A percentile compares a stretch with the other conserved stretches of the same genome.
Evolutionary conservation across 2,329 filamentous ascomycete species (phyloP).

Genomic region (Juglanconis sp.): DNA sequence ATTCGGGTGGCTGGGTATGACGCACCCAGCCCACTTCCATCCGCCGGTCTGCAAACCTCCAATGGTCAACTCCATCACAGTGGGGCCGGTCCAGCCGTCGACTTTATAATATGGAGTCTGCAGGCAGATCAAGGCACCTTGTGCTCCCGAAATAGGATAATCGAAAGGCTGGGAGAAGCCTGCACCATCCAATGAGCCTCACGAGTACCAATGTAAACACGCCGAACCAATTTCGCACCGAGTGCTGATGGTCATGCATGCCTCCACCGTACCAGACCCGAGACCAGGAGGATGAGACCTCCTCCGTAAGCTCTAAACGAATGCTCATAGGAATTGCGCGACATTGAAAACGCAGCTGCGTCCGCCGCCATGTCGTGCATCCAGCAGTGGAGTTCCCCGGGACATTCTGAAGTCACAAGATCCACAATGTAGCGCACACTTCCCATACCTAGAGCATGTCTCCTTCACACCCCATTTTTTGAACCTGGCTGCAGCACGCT

Average conservation of each 20-base stretch:
- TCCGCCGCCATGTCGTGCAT: background rate
- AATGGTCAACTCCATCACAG: background rate
- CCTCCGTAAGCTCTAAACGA: no score
- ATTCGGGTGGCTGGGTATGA: constrained; percentile 9
- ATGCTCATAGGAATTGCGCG: no score
- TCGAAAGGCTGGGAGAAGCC: background rate
- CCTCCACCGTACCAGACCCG: background rate
- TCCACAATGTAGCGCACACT: no score
- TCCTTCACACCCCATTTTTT: background rate
- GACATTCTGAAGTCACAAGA: no score
- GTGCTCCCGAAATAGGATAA: background rate
- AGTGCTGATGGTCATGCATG: background rate
- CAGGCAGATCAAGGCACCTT: background rate
- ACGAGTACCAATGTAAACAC: background rate
- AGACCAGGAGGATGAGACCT: no score
- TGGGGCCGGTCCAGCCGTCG: background rate
- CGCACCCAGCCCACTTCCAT: constrained; percentile 2
- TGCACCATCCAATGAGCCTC: background rate
- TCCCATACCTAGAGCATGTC: no score
- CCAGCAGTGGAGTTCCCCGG: background rate
- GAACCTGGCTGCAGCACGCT: background rate
- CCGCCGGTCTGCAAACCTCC: background rate
- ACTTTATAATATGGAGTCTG: background rate
- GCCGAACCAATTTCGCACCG: background rate
- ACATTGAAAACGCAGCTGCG: no score